phyloP scores from a whole-genome alignment of 768 basidiomycete genomes.

The Ramaria rubella region DNA sequence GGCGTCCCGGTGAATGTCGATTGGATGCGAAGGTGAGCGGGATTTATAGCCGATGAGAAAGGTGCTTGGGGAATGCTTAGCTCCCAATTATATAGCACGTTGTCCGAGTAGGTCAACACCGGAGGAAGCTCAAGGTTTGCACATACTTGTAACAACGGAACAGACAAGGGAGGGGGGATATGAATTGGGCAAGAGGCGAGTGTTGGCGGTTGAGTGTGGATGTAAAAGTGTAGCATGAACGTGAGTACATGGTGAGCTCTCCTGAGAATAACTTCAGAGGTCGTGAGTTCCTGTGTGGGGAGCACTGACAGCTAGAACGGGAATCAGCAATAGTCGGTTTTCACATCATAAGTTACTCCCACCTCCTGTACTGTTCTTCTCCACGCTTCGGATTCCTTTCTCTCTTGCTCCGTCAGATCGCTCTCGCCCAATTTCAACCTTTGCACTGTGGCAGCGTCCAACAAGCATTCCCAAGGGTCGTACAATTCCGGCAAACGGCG shows the following conservation, averaged over 20 bases:
- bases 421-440: slow-evolving; percentile 53
- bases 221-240: slow-evolving; percentile 72
- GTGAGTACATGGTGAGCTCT: slow-evolving; percentile 69
- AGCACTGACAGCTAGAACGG: slow-evolving; percentile 47
- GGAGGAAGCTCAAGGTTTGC: slow-evolving; percentile 74
- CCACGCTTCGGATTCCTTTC: slow-evolving; percentile 45
- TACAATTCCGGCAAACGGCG: slow-evolving; percentile 53
- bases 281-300: slow-evolving; percentile 36
- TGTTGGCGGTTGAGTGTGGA: slow-evolving; percentile 45
- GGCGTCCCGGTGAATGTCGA: slow-evolving; percentile 70
- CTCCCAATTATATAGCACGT: slow-evolving; percentile 83
- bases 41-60: slow-evolving; percentile 30
- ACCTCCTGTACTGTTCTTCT: slow-evolving; percentile 45
- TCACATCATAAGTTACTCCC: slow-evolving; percentile 17
- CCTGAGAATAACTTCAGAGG: slow-evolving; percentile 52
- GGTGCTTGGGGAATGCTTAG: slow-evolving; percentile 23
- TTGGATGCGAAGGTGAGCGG: slow-evolving; percentile 47
- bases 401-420: slow-evolving; percentile 32
- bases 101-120: slow-evolving; percentile 84
- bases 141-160: slow-evolving; percentile 71
- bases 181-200: slow-evolving; percentile 33
- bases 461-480: slow-evolving; percentile 65
- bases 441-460: slow-evolving; percentile 42
- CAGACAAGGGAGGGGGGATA: slow-evolving; percentile 63
- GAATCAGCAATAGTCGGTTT: not conserved